phyloP scores from a whole-genome alignment of 2,329 filamentous ascomycete genomes.

The Sporothrix curviconia region DNA sequence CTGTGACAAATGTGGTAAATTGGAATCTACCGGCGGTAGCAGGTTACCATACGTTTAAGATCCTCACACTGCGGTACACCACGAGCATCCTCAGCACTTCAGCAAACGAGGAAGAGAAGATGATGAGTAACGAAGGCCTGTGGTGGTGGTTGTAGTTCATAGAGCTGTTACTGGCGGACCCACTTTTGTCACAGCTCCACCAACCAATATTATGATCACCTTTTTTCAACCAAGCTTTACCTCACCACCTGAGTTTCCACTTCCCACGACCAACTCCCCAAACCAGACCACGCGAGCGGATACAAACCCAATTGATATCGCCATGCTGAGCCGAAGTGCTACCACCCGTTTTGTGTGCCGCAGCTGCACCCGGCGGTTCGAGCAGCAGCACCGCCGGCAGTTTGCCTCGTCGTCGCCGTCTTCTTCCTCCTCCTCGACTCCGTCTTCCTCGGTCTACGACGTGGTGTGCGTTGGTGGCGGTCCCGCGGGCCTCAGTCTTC shows the following conservation, averaged over 20 bases:
- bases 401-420: conserved; percentile 1
- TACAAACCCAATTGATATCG: neutral
- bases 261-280: neutral
- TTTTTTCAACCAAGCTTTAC: neutral
- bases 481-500: conserved; percentile 77
- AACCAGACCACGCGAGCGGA: neutral
- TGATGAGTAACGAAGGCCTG: no score
- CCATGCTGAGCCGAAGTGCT: conserved; percentile 13
- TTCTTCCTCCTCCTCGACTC: conserved; percentile 17
- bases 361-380: conserved; percentile 38
- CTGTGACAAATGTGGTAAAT: no score
- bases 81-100: no score
- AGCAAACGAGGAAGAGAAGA: no score
- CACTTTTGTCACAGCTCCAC: conserved; percentile 6
- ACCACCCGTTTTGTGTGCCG: conserved; percentile 34
- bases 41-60: no score
- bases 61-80: no score
- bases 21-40: no score
- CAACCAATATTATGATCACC: neutral
- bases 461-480: conserved; percentile 88
- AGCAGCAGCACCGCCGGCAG: conserved; percentile 32
- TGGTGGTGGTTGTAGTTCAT: no score
- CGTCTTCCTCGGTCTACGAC: conserved; percentile 62
- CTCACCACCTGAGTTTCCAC: neutral
- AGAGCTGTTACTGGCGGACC: no score